phyloP scores from a whole-genome alignment of 23 red algal genomes.

The Gracilaria domingensis region DNA sequence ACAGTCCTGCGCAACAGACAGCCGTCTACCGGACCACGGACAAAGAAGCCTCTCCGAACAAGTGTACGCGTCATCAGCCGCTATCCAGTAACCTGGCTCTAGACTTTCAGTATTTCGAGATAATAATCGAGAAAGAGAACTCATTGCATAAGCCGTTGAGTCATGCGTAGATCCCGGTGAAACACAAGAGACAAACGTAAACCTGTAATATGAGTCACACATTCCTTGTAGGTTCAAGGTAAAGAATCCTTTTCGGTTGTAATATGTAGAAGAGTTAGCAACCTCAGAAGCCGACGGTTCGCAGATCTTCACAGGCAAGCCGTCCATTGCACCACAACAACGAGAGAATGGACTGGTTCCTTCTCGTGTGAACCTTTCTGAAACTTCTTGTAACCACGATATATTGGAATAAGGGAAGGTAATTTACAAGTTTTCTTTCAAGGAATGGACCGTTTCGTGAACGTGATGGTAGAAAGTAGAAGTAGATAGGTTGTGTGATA shows the following conservation, averaged over 20 bases:
- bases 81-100: conserved; percentile 7
- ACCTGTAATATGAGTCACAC: conserved; percentile 16
- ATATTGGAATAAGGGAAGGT: no score
- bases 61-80: conserved; percentile 19
- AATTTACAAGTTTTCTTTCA: not conserved
- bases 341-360: not conserved
- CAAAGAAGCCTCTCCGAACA: not conserved
- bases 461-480: not conserved
- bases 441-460: not conserved
- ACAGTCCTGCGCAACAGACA: not conserved
- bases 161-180: conserved; percentile 30
- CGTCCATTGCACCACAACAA: conserved; percentile 5
- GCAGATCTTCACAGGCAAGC: not conserved
- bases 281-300: not conserved
- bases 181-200: conserved; percentile 20
- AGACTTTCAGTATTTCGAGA: not conserved
- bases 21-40: conserved; percentile 15
- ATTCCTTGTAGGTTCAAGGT: conserved; percentile 33
- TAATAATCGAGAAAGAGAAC: not conserved
- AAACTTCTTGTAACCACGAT: not conserved
- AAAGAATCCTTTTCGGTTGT: conserved; percentile 51
- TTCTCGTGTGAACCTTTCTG: not conserved
- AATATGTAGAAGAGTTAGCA: conserved; percentile 36
- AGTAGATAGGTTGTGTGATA: conserved; percentile 17
- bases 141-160: conserved; percentile 4